Evolutionary conservation across 805 yeast genomes (phyloP), one percentile per base, ranked within the genome.

Genomic region (Sugiyamaella lignohabitans): DNA sequence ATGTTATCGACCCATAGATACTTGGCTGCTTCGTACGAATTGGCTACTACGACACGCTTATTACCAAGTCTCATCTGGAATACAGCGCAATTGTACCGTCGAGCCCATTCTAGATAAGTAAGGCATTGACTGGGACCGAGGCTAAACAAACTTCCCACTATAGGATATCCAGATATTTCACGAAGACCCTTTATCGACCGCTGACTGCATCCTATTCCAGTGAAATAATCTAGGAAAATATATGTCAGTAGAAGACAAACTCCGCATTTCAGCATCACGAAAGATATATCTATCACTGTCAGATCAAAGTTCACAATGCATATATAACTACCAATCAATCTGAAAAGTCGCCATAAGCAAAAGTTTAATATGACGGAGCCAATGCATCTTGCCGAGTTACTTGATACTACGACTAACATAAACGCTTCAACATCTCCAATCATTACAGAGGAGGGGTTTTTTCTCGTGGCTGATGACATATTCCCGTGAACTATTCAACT

Each of bases 41-140:
- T 82, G n/a, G 79, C 89, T 16, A 85, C 80, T 10, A 85, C 72
- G 1, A 81, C 75, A 11, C 74, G 64, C 35, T 63, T 69, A 17
- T 59, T 64, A 0, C 94, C 94, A 45, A 84, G 61, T 40, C 83
- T 63, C 38, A 83, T 69, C 54, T 84, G 91, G 57, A 74, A 83
- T 1, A 82, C 74, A 2, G 69, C 62, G 14, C 32, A 8, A 22
- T 63, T 56, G 51, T 73, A 70, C 11, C 50, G 48, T n/a, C 59
- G 40, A 0, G 73, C 45, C 78, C 86, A 76, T 14, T 62, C 50
- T 43, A 62, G 50, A 55, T 75, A 80, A 5, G 62, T 63, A 16
- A 68, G 43, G 8, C 85, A 74, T 0, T 87, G 85, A 41, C 76
- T 72, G 21, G 60, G 34, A 27, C 66, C 55, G 1, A 75, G 66